phyloP scores from a whole-genome alignment of 78 protist species.

The Dictyostelium discoideum region DNA sequence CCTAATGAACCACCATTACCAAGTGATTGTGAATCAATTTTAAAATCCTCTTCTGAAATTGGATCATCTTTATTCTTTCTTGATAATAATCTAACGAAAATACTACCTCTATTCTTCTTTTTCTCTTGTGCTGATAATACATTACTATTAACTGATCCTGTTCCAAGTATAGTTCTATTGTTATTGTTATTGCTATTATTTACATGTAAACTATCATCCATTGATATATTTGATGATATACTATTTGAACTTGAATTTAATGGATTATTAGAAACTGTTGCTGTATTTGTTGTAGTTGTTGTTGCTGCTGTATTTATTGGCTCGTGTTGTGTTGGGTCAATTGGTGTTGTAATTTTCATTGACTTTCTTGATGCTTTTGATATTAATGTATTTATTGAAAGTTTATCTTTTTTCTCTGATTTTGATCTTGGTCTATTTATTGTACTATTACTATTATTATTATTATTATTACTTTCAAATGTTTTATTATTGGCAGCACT shows the following conservation, averaged over 20 bases:
- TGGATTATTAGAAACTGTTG: not conserved
- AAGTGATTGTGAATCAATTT: conserved; percentile 11
- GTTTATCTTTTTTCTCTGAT: conserved; percentile 42
- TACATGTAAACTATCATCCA: not conserved
- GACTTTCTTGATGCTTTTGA: conserved; percentile 25
- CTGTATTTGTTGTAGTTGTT: not conserved
- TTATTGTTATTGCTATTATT: not conserved
- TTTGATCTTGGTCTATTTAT: conserved; percentile 12
- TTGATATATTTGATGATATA: not conserved
- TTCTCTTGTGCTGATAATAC: conserved; percentile 31
- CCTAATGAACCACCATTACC: conserved; percentile 4
- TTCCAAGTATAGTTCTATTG: not conserved
- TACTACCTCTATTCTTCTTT: conserved; percentile 38
- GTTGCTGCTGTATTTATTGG: not conserved
- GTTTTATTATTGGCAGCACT: not conserved
- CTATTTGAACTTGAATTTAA: conserved; percentile 22
- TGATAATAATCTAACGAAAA: conserved; percentile 49
- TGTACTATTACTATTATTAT: not conserved
- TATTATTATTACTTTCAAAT: not conserved
- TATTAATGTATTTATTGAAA: not conserved
- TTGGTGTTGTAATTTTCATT: not conserved
- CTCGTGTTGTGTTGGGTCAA: not conserved
- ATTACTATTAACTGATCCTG: not conserved
- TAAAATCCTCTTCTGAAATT: conserved; percentile 50
- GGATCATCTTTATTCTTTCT: conserved; percentile 8